These are phyloP conservation scores for Pezicula neosporulosa DNA, from an alignment of 2,329 filamentous ascomycete species.

Conservation along the genomic window DNA sequence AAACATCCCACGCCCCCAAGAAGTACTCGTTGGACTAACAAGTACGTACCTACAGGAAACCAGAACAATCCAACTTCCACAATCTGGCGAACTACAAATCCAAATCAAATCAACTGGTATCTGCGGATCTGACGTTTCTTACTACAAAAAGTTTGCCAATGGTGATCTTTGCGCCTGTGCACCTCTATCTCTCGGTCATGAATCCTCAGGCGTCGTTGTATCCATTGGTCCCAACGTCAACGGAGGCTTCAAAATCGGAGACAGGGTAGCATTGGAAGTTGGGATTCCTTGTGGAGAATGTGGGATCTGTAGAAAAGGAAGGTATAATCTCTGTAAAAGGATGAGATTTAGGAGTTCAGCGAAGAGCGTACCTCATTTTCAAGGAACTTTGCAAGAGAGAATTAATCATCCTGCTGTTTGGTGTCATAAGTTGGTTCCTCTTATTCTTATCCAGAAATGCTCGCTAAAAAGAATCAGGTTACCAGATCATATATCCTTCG, in stretches of 20 bases:
- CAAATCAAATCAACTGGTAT: conserved; percentile 64
- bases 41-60: conserved; percentile 38
- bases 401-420: conserved; percentile 60
- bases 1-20: not conserved
- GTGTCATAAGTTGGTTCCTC: conserved; percentile 53
- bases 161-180: conserved; percentile 64
- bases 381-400: conserved; percentile 58
- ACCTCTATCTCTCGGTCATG: conserved; percentile 62
- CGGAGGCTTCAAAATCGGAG: conserved; percentile 47
- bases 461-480: conserved; percentile 35
- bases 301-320: conserved; percentile 84
- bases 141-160: conserved; percentile 71
- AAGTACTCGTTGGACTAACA: conserved; percentile 1
- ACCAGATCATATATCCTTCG: conserved; percentile 55
- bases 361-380: conserved; percentile 60
- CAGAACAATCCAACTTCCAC: conserved; percentile 38
- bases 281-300: conserved; percentile 89
- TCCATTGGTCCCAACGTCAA: conserved; percentile 49
- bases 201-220: conserved; percentile 56
- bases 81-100: conserved; percentile 56
- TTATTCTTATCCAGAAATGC: not conserved
- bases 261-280: conserved; percentile 73
- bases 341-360: conserved; percentile 61
- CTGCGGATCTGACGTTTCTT: conserved; percentile 67
- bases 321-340: conserved; percentile 62